Evolutionary conservation across 306 rosid species (phyloP).

Genomic region (Casuarina glauca): DNA sequence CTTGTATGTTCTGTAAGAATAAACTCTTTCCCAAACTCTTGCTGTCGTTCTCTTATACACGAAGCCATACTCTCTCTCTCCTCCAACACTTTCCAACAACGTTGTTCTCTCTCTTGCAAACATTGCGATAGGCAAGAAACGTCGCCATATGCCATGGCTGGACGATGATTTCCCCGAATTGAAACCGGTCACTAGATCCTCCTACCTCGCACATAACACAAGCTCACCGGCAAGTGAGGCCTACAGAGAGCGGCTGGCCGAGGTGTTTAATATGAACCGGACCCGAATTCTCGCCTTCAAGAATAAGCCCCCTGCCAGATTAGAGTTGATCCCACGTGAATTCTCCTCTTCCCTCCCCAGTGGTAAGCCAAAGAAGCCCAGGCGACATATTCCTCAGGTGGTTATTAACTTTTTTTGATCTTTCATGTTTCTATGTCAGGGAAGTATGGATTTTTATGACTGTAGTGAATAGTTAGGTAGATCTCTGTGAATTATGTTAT

Average conservation of each 20-base stretch:
- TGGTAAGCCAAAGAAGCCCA: constrained; percentile 41
- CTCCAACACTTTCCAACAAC: too few species aligned
- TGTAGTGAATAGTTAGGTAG: constrained; percentile 4
- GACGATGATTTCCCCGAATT: too few species aligned
- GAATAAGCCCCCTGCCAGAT: constrained; percentile 68
- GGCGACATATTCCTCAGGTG: constrained; percentile 74
- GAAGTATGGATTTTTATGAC: neutral
- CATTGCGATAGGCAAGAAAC: too few species aligned
- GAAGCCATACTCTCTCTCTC: too few species aligned
- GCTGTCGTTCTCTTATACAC: too few species aligned
- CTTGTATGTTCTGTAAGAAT: too few species aligned
- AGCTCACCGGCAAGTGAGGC: constrained; percentile 57
- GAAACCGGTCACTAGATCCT: too few species aligned
- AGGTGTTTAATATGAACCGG: constrained; percentile 65
- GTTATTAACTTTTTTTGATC: neutral
- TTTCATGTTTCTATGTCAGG: neutral
- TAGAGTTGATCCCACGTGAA: constrained; percentile 49
- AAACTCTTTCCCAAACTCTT: too few species aligned
- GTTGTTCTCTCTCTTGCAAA: too few species aligned
- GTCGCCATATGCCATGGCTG: too few species aligned
- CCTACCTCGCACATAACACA: too few species aligned
- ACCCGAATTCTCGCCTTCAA: constrained; percentile 79
- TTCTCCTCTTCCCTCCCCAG: constrained; percentile 37
- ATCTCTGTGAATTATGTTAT: too few species aligned
- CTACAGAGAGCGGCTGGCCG: constrained; percentile 57